These are phyloP conservation scores for Tricholoma hemisulphureum DNA, from an alignment of 768 basidiomycete species.

Conservation along the genomic window DNA sequence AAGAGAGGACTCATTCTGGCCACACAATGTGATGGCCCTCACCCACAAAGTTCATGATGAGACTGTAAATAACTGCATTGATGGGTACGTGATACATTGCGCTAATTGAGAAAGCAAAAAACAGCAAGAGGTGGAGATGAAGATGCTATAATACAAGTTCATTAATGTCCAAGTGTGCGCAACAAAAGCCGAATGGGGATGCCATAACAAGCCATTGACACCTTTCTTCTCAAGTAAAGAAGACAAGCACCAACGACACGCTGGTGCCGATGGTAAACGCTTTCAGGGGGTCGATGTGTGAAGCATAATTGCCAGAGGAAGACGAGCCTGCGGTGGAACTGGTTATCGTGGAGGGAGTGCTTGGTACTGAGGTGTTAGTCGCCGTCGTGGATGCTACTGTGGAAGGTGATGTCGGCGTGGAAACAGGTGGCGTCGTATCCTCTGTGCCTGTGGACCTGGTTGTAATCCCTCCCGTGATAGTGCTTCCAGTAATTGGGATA, in stretches of 20 bases:
- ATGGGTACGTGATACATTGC: no score
- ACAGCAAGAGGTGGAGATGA: no score
- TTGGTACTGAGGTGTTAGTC: conserved; percentile 10
- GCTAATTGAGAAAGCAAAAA: no score
- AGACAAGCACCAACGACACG: conserved; percentile 16
- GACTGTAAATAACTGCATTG: no score
- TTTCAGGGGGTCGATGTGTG: conserved; percentile 12
- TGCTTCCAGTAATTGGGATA: not conserved
- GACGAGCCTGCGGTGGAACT: conserved; percentile 16
- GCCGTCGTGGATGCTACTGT: conserved; percentile 7
- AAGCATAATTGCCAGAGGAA: conserved; percentile 29
- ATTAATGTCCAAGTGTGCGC: not conserved
- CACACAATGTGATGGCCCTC: no score
- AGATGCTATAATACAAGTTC: not conserved
- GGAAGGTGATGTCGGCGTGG: not conserved
- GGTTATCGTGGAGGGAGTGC: conserved; percentile 16
- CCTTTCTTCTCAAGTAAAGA: conserved; percentile 15
- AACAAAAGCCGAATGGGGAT: not conserved
- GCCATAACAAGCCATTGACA: not conserved
- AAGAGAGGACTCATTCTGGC: no score
- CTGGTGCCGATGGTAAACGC: conserved; percentile 17
- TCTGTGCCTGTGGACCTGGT: conserved; percentile 13
- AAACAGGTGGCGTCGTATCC: not conserved
- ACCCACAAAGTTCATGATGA: no score
- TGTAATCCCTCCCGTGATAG: not conserved